Evolutionary conservation across 2,329 filamentous ascomycete genomes (phyloP).

Genomic region (Alternaria hordeiaustralica): DNA sequence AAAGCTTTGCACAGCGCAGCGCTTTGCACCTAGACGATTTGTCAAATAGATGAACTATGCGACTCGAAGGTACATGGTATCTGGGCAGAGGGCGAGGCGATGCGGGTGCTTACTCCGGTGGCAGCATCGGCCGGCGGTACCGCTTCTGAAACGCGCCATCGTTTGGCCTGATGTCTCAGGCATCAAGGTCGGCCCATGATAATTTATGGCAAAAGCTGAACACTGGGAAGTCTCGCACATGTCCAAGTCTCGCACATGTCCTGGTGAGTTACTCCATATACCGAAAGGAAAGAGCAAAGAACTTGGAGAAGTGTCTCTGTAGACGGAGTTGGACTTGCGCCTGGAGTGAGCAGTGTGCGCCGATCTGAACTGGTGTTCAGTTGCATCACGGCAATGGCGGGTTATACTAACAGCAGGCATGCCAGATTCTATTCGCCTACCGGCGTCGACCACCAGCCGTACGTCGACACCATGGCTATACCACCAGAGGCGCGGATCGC

Average conservation of each 20-base stretch:
- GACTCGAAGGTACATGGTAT: neutral
- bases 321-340: neutral
- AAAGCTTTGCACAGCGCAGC: neutral
- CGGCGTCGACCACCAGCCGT: neutral
- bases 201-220: neutral
- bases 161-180: slow-evolving; percentile 8
- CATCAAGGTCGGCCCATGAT: neutral
- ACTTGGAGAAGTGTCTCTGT: neutral
- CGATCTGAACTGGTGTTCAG: neutral
- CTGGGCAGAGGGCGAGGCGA: neutral
- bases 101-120: neutral
- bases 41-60: neutral
- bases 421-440: neutral
- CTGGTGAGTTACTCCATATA: neutral
- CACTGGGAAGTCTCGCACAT: too few relatives aligned
- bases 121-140: neutral
- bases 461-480: neutral
- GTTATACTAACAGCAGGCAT: neutral
- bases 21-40: neutral
- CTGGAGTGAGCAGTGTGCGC: neutral
- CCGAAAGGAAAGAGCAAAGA: neutral
- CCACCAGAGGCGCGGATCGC: neutral
- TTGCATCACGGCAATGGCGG: neutral
- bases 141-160: slow-evolving; percentile 6
- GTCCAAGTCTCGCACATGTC: neutral